Evolutionary conservation across 2,329 filamentous ascomycete genomes (phyloP).

Genomic region (Alternaria triticina): DNA sequence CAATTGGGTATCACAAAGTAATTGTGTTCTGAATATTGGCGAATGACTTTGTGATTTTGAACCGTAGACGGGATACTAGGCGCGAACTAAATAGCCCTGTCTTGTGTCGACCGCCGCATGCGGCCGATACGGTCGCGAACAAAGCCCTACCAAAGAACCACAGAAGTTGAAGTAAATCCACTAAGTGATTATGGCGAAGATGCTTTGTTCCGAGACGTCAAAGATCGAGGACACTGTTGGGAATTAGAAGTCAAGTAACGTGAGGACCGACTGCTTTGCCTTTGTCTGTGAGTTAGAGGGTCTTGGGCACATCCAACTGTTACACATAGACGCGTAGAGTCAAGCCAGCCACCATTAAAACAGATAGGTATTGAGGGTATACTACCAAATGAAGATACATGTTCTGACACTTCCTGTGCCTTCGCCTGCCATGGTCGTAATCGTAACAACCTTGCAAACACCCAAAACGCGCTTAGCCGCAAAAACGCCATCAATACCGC

Average conservation of each 20-base stretch:
- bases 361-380: constrained; percentile 21
- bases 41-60: not conserved
- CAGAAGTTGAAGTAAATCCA: not conserved
- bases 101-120: not conserved
- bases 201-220: constrained; percentile 4
- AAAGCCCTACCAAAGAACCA: constrained; percentile 5
- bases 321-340: not conserved
- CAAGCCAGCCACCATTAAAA: not conserved
- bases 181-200: not conserved
- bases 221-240: not conserved
- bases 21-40: not conserved
- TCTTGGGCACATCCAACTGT: not conserved
- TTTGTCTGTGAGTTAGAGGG: not conserved
- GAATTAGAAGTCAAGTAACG: not conserved
- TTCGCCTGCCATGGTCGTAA: not conserved
- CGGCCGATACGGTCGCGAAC: constrained; percentile 1
- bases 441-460: not conserved
- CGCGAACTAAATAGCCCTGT: constrained; percentile 8
- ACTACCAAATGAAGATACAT: constrained; percentile 16
- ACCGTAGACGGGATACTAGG: not conserved
- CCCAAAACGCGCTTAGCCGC: not conserved
- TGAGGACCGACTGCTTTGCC: not conserved
- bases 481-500: constrained; percentile 6
- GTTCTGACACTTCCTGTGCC: constrained; percentile 1
- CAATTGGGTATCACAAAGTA: not conserved